Percentiles rank a stretch among this genome's conserved stretches.
These are phyloP conservation scores for Coemansia sp. DNA, from an alignment of 192 early-diverging fungal species.

Conservation along the genomic window DNA sequence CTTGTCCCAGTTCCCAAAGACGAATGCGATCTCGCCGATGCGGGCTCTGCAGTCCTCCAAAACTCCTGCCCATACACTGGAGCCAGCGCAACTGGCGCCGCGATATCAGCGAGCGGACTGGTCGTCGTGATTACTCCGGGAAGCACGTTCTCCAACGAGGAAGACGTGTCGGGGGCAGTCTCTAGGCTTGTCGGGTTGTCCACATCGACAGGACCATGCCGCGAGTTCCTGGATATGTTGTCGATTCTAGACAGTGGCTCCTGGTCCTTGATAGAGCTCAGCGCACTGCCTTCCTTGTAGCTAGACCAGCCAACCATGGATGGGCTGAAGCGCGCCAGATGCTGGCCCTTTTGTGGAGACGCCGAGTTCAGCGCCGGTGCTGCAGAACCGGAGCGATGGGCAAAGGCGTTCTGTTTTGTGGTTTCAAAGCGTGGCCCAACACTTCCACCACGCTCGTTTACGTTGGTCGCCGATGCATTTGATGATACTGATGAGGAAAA, in stretches of 20 bases:
- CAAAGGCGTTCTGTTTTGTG: slow-evolving; percentile 8
- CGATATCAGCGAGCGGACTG: slow-evolving; percentile 19
- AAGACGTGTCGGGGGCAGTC: background rate
- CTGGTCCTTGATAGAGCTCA: slow-evolving; percentile 36
- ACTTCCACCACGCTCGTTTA: slow-evolving; percentile 16
- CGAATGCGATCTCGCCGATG: slow-evolving; percentile 48
- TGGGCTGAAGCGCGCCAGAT: slow-evolving; percentile 34
- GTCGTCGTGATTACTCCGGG: background rate
- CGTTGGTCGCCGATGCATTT: slow-evolving; percentile 12
- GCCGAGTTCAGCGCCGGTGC: slow-evolving; percentile 13
- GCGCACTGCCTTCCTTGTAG: slow-evolving; percentile 28
- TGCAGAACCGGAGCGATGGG: slow-evolving; percentile 7
- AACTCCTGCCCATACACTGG: slow-evolving; percentile 19
- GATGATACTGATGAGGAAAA: slow-evolving; percentile 36
- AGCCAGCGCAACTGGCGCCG: background rate
- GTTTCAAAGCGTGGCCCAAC: slow-evolving; percentile 8
- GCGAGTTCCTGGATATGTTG: background rate
- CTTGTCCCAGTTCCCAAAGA: slow-evolving; percentile 42
- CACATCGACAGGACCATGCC: background rate
- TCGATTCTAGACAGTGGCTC: slow-evolving; percentile 14
- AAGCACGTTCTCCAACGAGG: background rate
- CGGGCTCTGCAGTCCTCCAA: slow-evolving; percentile 30
- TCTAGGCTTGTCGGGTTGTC: background rate
- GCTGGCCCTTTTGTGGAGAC: slow-evolving; percentile 38
- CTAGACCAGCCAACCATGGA: slow-evolving; percentile 36